Base-by-base conservation (phyloP, 148 eudicot genomes). In the Fallopia convolvulus region DNA sequence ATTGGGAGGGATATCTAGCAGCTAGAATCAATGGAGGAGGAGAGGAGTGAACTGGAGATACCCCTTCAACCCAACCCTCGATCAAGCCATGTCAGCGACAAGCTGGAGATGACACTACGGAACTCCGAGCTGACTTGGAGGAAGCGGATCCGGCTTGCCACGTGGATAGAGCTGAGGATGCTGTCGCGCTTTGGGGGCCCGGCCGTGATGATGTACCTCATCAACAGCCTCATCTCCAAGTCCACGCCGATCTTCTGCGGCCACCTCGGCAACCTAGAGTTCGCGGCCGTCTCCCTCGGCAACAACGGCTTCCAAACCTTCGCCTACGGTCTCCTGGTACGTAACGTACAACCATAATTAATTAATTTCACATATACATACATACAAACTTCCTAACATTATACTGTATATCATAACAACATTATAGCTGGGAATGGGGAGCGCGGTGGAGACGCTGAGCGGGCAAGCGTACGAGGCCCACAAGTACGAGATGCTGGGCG, bases 361-460 rank as follows among this genome's bases (percentile, higher is more conserved):
- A 26, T 26, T 26, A 26, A 26, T 26, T 26, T 26, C 30, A 26
- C 0, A 26, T 26, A 26, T 26, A 26, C 30, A 26, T 26, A 26
- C 30, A 2, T 6, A 39, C 10, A n/a, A n/a, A n/a, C n/a, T n/a
- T n/a, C n/a, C n/a, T n/a, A n/a, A n/a, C n/a, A n/a, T n/a, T n/a
- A n/a, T n/a, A n/a, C n/a, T n/a, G n/a, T n/a, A n/a, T n/a, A n/a
- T n/a, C n/a, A n/a, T n/a, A n/a, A n/a, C n/a, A n/a, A n/a, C n/a
- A n/a, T n/a, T n/a, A 10, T 20, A 88, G 91, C 82, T 88, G 36
- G 91, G 91, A 0, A 89, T 89, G 91, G 88, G 88, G 75, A 87
- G 90, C 60, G 90, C 90, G 36, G 88, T 85, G 52, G 90, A 87
- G 82, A 87, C 88, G 6, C 79, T 87, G 32, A 83, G 88, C 65